Evolutionary conservation across 768 basidiomycete species (phyloP).

Genomic region (Agrocybe chaxingu): DNA sequence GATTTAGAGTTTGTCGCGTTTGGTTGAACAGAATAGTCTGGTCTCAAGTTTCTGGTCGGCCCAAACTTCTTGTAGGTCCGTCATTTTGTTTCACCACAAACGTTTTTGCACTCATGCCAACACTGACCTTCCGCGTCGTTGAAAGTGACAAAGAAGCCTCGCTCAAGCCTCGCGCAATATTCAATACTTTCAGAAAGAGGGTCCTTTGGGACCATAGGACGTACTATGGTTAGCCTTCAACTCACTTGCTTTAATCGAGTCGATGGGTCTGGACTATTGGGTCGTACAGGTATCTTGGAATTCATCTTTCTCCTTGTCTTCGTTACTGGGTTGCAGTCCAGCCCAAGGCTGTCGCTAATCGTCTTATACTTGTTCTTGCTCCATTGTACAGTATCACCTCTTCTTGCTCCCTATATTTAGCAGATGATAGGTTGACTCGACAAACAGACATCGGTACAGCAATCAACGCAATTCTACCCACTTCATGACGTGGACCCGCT

Average conservation of each 20-base stretch:
- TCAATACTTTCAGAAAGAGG: constrained; percentile 12
- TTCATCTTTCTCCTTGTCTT: constrained; percentile 2
- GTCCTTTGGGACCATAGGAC: constrained; percentile 17
- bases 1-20: no score
- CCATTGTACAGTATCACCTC: no score
- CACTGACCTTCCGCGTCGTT: constrained; percentile 6
- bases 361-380: background rate
- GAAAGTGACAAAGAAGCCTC: constrained; percentile 9
- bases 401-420: no score
- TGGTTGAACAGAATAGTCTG: no score
- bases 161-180: constrained; percentile 14
- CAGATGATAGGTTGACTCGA: no score
- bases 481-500: constrained; percentile 10
- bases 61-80: no score
- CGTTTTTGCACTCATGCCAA: constrained; percentile 1
- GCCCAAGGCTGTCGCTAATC: no score
- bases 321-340: no score
- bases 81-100: no score
- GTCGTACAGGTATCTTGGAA: constrained; percentile 5
- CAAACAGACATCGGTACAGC: constrained; percentile 21
- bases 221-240: constrained; percentile 14
- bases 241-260: background rate
- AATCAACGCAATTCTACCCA: constrained; percentile 11
- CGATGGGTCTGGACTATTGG: background rate
- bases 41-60: no score